phyloP scores from a whole-genome alignment of 331 rosid genomes.

The Prunus yedoensis region DNA sequence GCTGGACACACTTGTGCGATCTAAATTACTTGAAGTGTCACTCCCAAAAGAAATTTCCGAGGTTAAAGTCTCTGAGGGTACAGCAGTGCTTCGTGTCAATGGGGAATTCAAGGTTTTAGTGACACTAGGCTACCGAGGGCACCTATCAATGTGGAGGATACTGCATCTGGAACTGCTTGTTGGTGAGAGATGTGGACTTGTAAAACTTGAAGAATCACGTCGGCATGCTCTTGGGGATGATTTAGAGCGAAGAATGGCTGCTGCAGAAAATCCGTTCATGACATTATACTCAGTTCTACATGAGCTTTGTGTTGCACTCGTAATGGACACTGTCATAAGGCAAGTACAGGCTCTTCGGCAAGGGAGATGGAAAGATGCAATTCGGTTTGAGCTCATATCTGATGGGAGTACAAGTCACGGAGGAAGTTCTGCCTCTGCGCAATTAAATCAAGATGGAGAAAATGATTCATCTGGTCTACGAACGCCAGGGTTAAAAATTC shows the following conservation, averaged over 20 bases:
- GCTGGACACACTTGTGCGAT: constrained; percentile 82
- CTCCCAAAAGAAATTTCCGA: constrained; percentile 82
- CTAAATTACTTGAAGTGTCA: constrained; percentile 73
- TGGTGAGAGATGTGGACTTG: constrained; percentile 71
- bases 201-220: constrained; percentile 67
- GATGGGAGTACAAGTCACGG: constrained; percentile 64
- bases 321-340: constrained; percentile 88
- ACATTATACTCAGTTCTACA: constrained; percentile 82
- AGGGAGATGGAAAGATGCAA: constrained; percentile 97
- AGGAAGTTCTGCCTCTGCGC: constrained; percentile 58
- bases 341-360: constrained; percentile 88
- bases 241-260: constrained; percentile 97
- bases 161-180: constrained; percentile 91
- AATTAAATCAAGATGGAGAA: constrained; percentile 77
- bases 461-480: constrained; percentile 74
- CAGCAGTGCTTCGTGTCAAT: constrained; percentile 66
- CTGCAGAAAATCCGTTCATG: constrained; percentile 74
- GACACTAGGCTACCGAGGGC: constrained; percentile 96
- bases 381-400: constrained; percentile 83
- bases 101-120: constrained; percentile 91
- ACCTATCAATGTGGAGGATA: constrained; percentile 96
- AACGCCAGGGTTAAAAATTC: constrained; percentile 82
- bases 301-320: constrained; percentile 85
- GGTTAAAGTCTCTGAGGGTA: constrained; percentile 75
- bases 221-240: constrained; percentile 83